A percentile compares a stretch with the other conserved stretches of the same genome.
Evolutionary conservation across 495 filamentous ascomycete species (phyloP).

Genomic region (Gamarada debralockiae): DNA sequence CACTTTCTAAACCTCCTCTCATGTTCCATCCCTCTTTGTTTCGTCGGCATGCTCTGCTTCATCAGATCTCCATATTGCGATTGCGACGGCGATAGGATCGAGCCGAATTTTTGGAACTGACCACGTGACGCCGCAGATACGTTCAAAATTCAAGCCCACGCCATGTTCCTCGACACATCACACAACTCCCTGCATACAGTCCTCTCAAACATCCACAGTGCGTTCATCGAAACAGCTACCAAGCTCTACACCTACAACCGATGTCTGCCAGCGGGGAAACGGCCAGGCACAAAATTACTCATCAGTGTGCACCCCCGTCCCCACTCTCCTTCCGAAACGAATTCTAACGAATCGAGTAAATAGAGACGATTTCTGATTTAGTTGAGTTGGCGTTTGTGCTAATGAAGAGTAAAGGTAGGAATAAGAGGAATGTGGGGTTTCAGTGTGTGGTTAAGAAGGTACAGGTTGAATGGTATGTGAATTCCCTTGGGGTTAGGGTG

Average conservation of each 20-base stretch:
- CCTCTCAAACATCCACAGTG: constrained; percentile 66
- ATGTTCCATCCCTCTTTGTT: no score
- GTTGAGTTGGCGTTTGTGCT: constrained; percentile 60
- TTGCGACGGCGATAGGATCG: neutral
- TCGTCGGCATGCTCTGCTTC: no score
- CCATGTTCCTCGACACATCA: constrained; percentile 83
- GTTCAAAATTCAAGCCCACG: constrained; percentile 82
- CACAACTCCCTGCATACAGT: constrained; percentile 71
- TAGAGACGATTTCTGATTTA: constrained; percentile 63
- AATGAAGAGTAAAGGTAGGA: constrained; percentile 55
- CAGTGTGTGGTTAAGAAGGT: constrained; percentile 54
- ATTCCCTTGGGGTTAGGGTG: no score
- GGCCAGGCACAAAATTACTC: constrained; percentile 50
- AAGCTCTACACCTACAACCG: constrained; percentile 80
- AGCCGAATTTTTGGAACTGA: neutral
- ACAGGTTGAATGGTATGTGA: constrained; percentile 65
- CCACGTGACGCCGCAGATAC: constrained; percentile 35
- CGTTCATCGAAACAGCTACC: constrained; percentile 71
- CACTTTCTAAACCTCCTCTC: no score
- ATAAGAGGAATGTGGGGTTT: constrained; percentile 45
- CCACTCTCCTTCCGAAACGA: neutral
- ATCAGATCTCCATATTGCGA: no score
- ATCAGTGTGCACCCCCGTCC: constrained; percentile 41
- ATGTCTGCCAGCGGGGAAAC: constrained; percentile 50
- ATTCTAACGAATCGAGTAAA: constrained; percentile 2